Base-by-base conservation (phyloP, 768 basidiomycete species). In the Rhodotorula paludigena region DNA sequence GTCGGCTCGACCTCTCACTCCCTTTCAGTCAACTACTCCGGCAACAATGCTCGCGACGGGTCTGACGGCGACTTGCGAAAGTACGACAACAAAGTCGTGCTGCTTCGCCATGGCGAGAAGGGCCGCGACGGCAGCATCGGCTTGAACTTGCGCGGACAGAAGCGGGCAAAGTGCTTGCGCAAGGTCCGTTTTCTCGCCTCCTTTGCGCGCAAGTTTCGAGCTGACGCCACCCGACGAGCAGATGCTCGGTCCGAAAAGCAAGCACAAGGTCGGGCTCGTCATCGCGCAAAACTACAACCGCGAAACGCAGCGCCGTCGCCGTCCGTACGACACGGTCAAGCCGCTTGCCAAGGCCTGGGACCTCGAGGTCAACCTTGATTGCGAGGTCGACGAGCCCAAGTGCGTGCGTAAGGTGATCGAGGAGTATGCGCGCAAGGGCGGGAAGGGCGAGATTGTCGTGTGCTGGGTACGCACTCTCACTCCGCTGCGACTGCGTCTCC, bases 21-120 rank as follows among this genome's bases (percentile, higher is more conserved):
- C n/a, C n/a, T n/a, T n/a, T n/a, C n/a, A n/a, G n/a, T n/a, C n/a
- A n/a, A n/a, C n/a, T n/a, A n/a, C n/a, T n/a, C n/a, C n/a, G n/a
- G n/a, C n/a, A n/a, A n/a, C n/a, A n/a, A n/a, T n/a, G n/a, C n/a
- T n/a, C n/a, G n/a, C n/a, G n/a, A n/a, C n/a, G n/a, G n/a, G n/a
- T n/a, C n/a, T n/a, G n/a, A n/a, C n/a, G n/a, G n/a, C n/a, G n/a
- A n/a, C n/a, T n/a, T n/a, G n/a, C n/a, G n/a, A n/a, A n/a, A n/a
- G n/a, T n/a, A n/a, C n/a, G n/a, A n/a, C n/a, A 66, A 66, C 64
- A 62, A 60, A 28, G 58, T 73, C 18, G 58, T 69, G 42, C 49
- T 73, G n/a, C 38, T 69, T 15, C 64, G 72, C 2, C 72, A 73
- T 44, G 72, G 72, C 44, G 72, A 73, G 72, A 73, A 73, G 64